These are phyloP conservation scores for Proliferodiscus dingleyae DNA, from an alignment of 2,329 filamentous ascomycete species.

Conservation along the genomic window DNA sequence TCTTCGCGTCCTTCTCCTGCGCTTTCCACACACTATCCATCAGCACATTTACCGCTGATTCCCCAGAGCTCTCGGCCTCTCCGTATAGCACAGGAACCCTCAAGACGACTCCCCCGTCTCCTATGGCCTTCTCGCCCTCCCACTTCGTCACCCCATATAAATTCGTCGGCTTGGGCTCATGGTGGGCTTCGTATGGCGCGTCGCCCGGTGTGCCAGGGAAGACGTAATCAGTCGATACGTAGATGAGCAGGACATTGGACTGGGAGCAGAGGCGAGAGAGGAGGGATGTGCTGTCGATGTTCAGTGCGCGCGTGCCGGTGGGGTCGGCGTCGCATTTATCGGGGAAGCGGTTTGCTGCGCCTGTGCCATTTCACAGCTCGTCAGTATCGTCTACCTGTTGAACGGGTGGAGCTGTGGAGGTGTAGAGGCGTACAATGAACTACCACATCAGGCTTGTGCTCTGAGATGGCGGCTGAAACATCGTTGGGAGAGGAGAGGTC, in stretches of 20 bases:
- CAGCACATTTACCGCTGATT: conserved; percentile 80
- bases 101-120: conserved; percentile 61
- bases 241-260: conserved; percentile 62
- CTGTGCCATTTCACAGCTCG: conserved; percentile 40
- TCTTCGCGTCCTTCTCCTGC: conserved; percentile 55
- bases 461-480: conserved; percentile 46
- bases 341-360: conserved; percentile 82
- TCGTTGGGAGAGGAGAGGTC: conserved; percentile 34
- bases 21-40: conserved; percentile 72
- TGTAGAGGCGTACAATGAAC: conserved; percentile 63
- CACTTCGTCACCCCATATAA: conserved; percentile 71
- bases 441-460: conserved; percentile 65
- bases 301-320: conserved; percentile 66
- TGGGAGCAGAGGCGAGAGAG: conserved; percentile 62
- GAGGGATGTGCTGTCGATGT: conserved; percentile 63
- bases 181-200: conserved; percentile 70
- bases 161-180: conserved; percentile 66
- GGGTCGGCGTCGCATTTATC: conserved; percentile 81
- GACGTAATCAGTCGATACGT: conserved; percentile 80
- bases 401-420: neutral
- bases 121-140: conserved; percentile 60
- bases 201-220: conserved; percentile 72
- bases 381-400: neutral
- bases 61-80: conserved; percentile 60
- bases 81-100: conserved; percentile 84